Percentiles rank a stretch among this genome's conserved stretches.
phyloP scores from a whole-genome alignment of 345 rosid species.

The thale cress (Arabidopsis thaliana) region TAIR10.1 NC_003075.7:14289501-14290000 shows the following conservation, averaged over 20 bases:
- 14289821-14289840: slow-evolving; percentile 63
- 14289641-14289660: slow-evolving; percentile 79
- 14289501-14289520: slow-evolving; percentile 48
- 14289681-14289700: slow-evolving; percentile 77
- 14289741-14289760: slow-evolving; percentile 80
- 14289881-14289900: slow-evolving; percentile 78
- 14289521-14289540: slow-evolving; percentile 86
- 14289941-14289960: slow-evolving; percentile 73
- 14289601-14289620: slow-evolving; percentile 88
- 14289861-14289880: slow-evolving; percentile 80
- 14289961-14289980: slow-evolving; percentile 52
- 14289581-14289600: slow-evolving; percentile 80
- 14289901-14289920: slow-evolving; percentile 68
- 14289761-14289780: slow-evolving; percentile 74
- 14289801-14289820: slow-evolving; percentile 62
- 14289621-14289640: slow-evolving; percentile 89
- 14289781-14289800: slow-evolving; percentile 70
- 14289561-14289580: slow-evolving; percentile 93
- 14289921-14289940: slow-evolving; percentile 80
- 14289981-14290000: slow-evolving; percentile 61
- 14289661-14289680: slow-evolving; percentile 88
- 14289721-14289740: slow-evolving; percentile 79
- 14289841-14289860: slow-evolving; percentile 69
- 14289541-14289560: slow-evolving; percentile 98
- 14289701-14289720: slow-evolving; percentile 73